Base-by-base conservation (phyloP, 2,329 filamentous ascomycete species). In the Cercospora zeina region DNA sequence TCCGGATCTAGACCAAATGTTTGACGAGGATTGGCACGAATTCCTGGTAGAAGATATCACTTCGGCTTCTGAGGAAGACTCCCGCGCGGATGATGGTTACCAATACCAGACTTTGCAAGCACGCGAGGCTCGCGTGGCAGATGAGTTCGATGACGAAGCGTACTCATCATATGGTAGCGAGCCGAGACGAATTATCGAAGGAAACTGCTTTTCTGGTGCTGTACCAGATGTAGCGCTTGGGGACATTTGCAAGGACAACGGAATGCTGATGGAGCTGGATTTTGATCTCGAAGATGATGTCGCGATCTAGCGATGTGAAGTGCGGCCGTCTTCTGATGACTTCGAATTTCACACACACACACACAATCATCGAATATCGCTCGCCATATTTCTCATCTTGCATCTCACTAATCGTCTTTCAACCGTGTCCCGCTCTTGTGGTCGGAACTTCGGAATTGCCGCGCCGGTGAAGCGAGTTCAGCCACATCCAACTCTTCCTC, bases 51-150 rank as follows among this genome's bases (percentile, higher is more conserved):
- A 11, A 30, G 49, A 33, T 14, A 5, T 34, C 19, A 14, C 49
- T 31, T 34, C 49, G 49, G 49, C 27, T 34, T 33, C 49, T 53
- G 27, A 21, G 49, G 31, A 34, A 34, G 21, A 27, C 21, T 53
- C 27, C 49, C 49, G 31, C 49, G 49, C 49, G 30, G 30, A 53
- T 16, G 16, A 16, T 34, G 27, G 19, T 11, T 3, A 53, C 49
- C 49, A 53, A 34, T 3, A 53, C 49, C 49, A 53, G 21, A 21
- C 10, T 53, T 21, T 14, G 49, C 8, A 16, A 51, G 27, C 49
- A 51, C 49, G 49, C 49, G 49, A 51, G 16, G 14, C 27, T 51
- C 49, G 49, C 49, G 49, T 51, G 49, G 49, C 49, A 51, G 19
- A 27, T 27, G 24, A 51, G 5, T 4, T 21, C 31, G 49, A 51